phyloP scores from a whole-genome alignment of 2,329 filamentous ascomycete genomes.

The Xylaria sp. region DNA sequence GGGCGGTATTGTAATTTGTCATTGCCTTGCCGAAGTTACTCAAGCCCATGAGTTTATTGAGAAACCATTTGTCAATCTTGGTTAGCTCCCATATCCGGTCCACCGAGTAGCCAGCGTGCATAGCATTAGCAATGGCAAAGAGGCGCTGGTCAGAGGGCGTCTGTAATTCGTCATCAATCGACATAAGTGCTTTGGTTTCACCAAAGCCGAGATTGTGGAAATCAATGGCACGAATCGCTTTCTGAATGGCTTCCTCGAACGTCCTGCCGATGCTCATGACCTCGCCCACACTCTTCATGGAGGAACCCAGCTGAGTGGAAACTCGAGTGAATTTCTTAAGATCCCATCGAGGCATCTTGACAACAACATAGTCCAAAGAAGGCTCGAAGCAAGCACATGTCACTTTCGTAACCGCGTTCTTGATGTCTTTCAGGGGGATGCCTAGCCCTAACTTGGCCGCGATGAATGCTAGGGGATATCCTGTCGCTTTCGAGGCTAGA shows the following conservation, averaged over 20 bases:
- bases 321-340: slow-evolving; percentile 98
- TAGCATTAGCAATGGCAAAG: slow-evolving; percentile 97
- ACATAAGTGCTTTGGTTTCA: slow-evolving; percentile 91
- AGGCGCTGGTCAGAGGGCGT: slow-evolving; percentile 97
- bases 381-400: slow-evolving; percentile 99
- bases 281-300: slow-evolving; percentile 99
- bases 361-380: slow-evolving; percentile 96
- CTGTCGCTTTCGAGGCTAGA: slow-evolving; percentile 94
- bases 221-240: slow-evolving; percentile 95
- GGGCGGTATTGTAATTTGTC: slow-evolving; percentile 71
- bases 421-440: slow-evolving; percentile 95
- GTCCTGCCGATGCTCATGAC: slow-evolving; percentile 98
- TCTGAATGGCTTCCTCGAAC: slow-evolving; percentile 98
- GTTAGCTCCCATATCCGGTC: slow-evolving; percentile 99
- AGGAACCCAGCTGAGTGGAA: slow-evolving; percentile 93
- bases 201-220: slow-evolving; percentile 96
- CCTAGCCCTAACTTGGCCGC: slow-evolving; percentile 95
- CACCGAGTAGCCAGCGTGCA: slow-evolving; percentile 92
- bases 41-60: slow-evolving; percentile 88
- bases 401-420: slow-evolving; percentile 93
- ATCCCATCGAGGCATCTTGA: slow-evolving; percentile 99
- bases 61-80: slow-evolving; percentile 99
- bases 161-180: slow-evolving; percentile 94
- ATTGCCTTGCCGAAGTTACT: slow-evolving; percentile 89
- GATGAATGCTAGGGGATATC: slow-evolving; percentile 95